Evolutionary conservation across 441 rosid species (phyloP).

Genomic region (Macaranga tanarius): DNA sequence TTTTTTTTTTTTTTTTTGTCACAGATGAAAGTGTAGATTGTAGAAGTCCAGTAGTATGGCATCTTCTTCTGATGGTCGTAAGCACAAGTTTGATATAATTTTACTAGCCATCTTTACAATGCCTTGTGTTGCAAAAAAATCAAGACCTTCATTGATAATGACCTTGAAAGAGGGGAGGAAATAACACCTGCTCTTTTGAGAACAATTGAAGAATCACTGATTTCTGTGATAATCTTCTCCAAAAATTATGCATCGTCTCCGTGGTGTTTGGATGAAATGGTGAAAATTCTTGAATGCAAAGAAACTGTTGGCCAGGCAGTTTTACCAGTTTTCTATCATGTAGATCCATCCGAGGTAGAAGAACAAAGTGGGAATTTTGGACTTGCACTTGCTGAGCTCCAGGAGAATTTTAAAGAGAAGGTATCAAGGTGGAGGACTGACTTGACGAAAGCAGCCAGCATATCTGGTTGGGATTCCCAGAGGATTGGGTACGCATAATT

Average conservation of each 20-base stretch:
- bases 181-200: slow-evolving; percentile 16
- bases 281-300: slow-evolving; percentile 28
- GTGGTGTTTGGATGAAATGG: slow-evolving; percentile 32
- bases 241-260: slow-evolving; percentile 36
- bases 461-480: slow-evolving; percentile 32
- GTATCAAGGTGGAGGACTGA: slow-evolving; percentile 35
- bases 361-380: slow-evolving; percentile 30
- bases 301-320: not conserved
- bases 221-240: slow-evolving; percentile 31
- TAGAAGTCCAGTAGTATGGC: too few relatives aligned
- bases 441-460: slow-evolving; percentile 24
- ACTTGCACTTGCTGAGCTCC: not conserved
- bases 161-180: slow-evolving; percentile 5
- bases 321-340: slow-evolving; percentile 38
- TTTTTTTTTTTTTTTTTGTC: too few relatives aligned
- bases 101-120: slow-evolving; percentile 17
- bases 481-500: not conserved
- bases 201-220: slow-evolving; percentile 26
- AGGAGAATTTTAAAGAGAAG: not conserved
- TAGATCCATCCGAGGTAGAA: slow-evolving; percentile 30
- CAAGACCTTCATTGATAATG: not conserved
- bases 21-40: too few relatives aligned
- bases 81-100: slow-evolving; percentile 11
- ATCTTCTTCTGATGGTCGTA: not conserved
- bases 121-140: not conserved